Base-by-base conservation (phyloP, 2,329 filamentous ascomycete genomes). In the Sporothrix euskadiensis region DNA sequence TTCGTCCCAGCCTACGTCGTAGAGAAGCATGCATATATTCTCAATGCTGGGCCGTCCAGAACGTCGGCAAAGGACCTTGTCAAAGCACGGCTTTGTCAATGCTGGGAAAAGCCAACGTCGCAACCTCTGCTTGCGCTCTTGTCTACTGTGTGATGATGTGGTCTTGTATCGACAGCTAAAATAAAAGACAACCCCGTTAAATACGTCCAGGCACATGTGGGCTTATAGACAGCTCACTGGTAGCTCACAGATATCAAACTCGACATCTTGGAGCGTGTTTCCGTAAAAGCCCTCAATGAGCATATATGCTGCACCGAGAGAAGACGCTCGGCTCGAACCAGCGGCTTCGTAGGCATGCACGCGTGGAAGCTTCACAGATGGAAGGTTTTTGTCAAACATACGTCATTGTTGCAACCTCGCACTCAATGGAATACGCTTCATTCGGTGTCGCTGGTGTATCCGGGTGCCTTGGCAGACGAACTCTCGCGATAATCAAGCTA, bases 341-440 rank as follows among this genome's bases (percentile, higher is more conserved):
- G 59, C 7, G 9, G 19, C 19, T 32, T 63, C 32, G 5, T 63
- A 41, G 35, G 59, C 59, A 35, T 22, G 41, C 2, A 41, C 32
- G 19, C 19, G 6, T 4, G 57, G 57, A 8, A 63, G 39, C 32
- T 10, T 14, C 4, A 57, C 68, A 3, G 12, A 16, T 1, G 32
- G 49, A 4, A 44, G 30, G 4, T 70, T 52, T 52, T 16, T 5
- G 26, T 19, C 16, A 5, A 12, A 57, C 68, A 57, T 16, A 30
- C 1, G 22, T 22, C 68, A 70, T 57, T n/a, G 32, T 70, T 4
- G 68, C 68, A 8, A 57, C 47, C 14, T 69, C 66, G 19, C 66
- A 69, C 16, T 35, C 3, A 3, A 56, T 56, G 1, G 30, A 19
- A 14, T 69, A 56, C 19, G 8, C 8, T 16, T 69, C 30, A 30